Evolutionary conservation across 495 filamentous ascomycete genomes (phyloP), one percentile per base, ranked within the genome.

Genomic region (Aspergillus kassunensis): DNA sequence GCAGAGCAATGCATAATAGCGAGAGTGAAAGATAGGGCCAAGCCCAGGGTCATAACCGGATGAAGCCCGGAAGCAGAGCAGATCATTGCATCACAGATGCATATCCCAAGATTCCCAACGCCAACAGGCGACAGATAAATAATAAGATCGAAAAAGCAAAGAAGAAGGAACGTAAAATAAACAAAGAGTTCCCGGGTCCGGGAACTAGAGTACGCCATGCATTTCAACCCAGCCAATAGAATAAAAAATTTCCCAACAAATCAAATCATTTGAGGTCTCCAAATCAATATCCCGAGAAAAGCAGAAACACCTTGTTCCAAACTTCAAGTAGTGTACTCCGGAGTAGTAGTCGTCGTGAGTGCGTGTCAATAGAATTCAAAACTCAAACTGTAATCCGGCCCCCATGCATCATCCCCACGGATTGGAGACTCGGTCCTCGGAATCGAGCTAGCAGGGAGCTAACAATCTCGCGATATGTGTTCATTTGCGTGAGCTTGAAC

Each of bases 401-500:
- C 23, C 44, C 37, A 51, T 63, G 60, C 57, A 63, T 51, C 21
- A 63, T 51, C 45, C 60, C 60, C 23, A 63, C 54, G 29, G 44
- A 47, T 47, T 64, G 58, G 25, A 60, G 53, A 47, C 53, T 55
- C 35, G 59, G 45, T 9, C 64, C 57, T 23, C 64, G 63, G 30
- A 66, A 69, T 6, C 60, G 60, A 16, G 65, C 60, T n/a, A 72
- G 53, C 4, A 75, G 53, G 10, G 70, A 72, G 1, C 65, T 57
- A 6, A 76, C 80, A 51, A 76, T 69, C 35, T 74, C 67, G 1
- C 72, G 63, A 51, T 76, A 76, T 11, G 62, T 51, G 51, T 74
- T 74, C 71, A 76, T 74, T 59, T 76, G 65, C 1, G 67, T 52
- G 23, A 76, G 61, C 44, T 68, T 71, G 66, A 71, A 74, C 59